Conservation (phyloP, 1,139 yeast species). For the Candida labiduridarum region DNA sequence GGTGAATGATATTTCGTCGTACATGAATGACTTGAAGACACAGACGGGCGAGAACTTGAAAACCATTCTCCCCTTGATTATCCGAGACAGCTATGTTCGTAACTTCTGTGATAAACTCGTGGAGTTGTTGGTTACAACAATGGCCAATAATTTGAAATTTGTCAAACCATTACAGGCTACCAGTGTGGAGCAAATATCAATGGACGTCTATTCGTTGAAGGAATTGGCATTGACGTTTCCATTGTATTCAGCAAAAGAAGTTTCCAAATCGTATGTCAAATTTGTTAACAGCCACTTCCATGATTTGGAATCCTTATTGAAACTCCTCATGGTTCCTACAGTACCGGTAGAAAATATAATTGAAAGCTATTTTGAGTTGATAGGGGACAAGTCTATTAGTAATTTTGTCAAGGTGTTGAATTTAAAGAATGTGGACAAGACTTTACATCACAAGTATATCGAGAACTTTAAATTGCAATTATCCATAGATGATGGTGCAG, state of each 20-base stretch:
- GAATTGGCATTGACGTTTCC: conserved; percentile 58
- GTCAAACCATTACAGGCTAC: conserved; percentile 67
- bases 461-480: conserved; percentile 65
- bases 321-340: conserved; percentile 62
- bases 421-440: conserved; percentile 59
- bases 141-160: conserved; percentile 57
- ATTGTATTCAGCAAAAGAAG: conserved; percentile 31
- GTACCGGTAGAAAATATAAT: conserved; percentile 68
- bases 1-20: conserved; percentile 72
- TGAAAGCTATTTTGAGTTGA: conserved; percentile 63
- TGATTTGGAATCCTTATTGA: conserved; percentile 63
- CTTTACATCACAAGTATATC: conserved; percentile 51
- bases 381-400: conserved; percentile 63
- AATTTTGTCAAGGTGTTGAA: conserved; percentile 69
- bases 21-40: conserved; percentile 58
- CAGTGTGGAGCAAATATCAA: conserved; percentile 78
- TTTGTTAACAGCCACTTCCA: conserved; percentile 52
- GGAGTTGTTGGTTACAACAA: conserved; percentile 62
- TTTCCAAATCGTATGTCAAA: conserved; percentile 46
- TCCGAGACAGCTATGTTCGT: conserved; percentile 71
- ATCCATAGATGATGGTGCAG: conserved; percentile 43
- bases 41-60: conserved; percentile 48
- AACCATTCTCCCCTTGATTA: conserved; percentile 59
- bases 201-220: conserved; percentile 71
- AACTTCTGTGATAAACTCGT: conserved; percentile 77